A percentile compares a stretch with the other conserved stretches of the same genome.
Conservation (phyloP, 148 eudicot genomes). For the Spergularia bocconei region DNA sequence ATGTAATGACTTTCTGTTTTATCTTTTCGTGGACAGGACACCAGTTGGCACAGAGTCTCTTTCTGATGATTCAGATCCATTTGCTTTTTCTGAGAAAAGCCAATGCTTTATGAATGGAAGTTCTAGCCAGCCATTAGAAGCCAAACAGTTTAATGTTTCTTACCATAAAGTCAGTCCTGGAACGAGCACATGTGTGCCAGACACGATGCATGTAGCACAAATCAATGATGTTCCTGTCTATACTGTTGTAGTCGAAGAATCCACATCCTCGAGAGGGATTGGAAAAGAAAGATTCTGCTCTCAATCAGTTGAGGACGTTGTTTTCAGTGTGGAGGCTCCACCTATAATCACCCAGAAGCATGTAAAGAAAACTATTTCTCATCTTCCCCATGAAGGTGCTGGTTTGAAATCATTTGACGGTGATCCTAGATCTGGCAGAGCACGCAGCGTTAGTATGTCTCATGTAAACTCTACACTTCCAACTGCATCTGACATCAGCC, state of each 20-base stretch:
- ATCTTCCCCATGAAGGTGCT: slow-evolving; percentile 25
- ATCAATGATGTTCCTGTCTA: slow-evolving; percentile 56
- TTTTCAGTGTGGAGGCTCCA: slow-evolving; percentile 33
- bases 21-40: slow-evolving; percentile 49
- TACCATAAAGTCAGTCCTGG: slow-evolving; percentile 51
- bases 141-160: slow-evolving; percentile 47
- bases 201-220: slow-evolving; percentile 42
- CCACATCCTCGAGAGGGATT: slow-evolving; percentile 29
- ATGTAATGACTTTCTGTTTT: slow-evolving; percentile 14
- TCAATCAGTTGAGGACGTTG: slow-evolving; percentile 36
- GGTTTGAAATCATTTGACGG: slow-evolving; percentile 24
- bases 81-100: slow-evolving; percentile 60
- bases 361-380: slow-evolving; percentile 37
- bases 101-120: slow-evolving; percentile 48
- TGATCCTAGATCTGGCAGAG: slow-evolving; percentile 30
- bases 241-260: slow-evolving; percentile 43
- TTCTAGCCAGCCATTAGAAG: slow-evolving; percentile 37
- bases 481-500: slow-evolving; percentile 55
- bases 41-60: slow-evolving; percentile 74
- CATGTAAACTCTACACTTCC: slow-evolving; percentile 31
- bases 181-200: slow-evolving; percentile 36
- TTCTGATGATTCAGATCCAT: slow-evolving; percentile 78
- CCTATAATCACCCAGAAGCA: slow-evolving; percentile 32
- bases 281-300: slow-evolving; percentile 29
- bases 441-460: slow-evolving; percentile 24